Percentiles rank a stretch among this genome's conserved stretches.
Evolutionary conservation across 768 basidiomycete genomes (phyloP).

Genomic region (Boletus sp.): DNA sequence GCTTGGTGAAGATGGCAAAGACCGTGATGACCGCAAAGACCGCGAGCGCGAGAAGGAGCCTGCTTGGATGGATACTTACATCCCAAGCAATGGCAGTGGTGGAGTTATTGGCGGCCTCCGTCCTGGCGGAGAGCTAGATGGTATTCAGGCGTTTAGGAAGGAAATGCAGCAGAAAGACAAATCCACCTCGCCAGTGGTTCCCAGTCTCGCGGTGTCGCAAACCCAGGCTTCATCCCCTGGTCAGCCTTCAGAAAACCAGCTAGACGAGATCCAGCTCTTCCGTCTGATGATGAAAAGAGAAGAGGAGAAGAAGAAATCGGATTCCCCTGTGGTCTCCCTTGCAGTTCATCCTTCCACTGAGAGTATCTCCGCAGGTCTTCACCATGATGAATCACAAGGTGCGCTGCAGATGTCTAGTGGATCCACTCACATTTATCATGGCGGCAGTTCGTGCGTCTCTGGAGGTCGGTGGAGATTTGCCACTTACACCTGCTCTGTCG

Average conservation of each 20-base stretch:
- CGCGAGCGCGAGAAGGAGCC: conserved; percentile 76
- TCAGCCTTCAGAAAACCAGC: conserved; percentile 33
- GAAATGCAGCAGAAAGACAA: conserved; percentile 76
- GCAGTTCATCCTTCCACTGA: conserved; percentile 8
- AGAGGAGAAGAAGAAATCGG: conserved; percentile 46
- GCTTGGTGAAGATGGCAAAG: conserved; percentile 43
- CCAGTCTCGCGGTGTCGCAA: conserved; percentile 13
- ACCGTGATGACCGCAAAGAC: conserved; percentile 51
- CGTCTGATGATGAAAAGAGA: conserved; percentile 80
- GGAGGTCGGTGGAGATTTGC: conserved; percentile 9
- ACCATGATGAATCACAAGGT: conserved; percentile 21
- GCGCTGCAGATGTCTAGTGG: background rate
- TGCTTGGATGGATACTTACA: conserved; percentile 89
- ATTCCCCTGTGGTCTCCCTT: conserved; percentile 11
- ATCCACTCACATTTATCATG: conserved; percentile 11
- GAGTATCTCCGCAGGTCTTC: conserved; percentile 3
- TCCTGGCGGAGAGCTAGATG: conserved; percentile 67
- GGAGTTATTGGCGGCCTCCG: conserved; percentile 65
- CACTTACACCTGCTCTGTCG: background rate
- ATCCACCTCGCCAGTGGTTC: conserved; percentile 28
- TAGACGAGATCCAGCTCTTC: conserved; percentile 85
- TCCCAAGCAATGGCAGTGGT: conserved; percentile 53
- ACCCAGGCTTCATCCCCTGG: conserved; percentile 19
- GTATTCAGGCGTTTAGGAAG: conserved; percentile 86
- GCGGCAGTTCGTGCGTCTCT: conserved; percentile 5